Conservation (phyloP, 2,329 filamentous ascomycete species). For the Venturia oleaginea region DNA sequence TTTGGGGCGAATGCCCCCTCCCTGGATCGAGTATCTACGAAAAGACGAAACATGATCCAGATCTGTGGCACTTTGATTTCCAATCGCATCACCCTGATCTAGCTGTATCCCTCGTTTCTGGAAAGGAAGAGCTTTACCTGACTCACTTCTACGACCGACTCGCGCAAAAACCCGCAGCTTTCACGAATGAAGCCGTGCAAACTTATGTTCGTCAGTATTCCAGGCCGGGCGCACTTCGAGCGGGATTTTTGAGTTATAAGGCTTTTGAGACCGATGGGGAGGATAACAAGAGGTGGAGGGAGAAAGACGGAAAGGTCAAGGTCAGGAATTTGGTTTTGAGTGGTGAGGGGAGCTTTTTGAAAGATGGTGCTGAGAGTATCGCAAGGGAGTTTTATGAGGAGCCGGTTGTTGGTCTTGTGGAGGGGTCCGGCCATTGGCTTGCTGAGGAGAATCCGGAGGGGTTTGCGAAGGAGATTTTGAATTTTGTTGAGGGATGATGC, state of each 20-base stretch:
- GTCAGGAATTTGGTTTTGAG: slow-evolving; percentile 23
- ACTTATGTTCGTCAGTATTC: slow-evolving; percentile 15
- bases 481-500: slow-evolving; percentile 15
- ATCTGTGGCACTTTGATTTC: slow-evolving; percentile 36
- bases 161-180: not conserved
- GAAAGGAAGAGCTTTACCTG: slow-evolving; percentile 25
- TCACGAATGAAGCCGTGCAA: not conserved
- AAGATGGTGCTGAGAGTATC: slow-evolving; percentile 16
- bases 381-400: slow-evolving; percentile 15
- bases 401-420: slow-evolving; percentile 18
- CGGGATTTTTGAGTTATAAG: slow-evolving; percentile 25
- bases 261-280: slow-evolving; percentile 27
- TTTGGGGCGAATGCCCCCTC: slow-evolving; percentile 36
- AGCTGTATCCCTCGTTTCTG: slow-evolving; percentile 30
- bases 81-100: slow-evolving; percentile 30
- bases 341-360: slow-evolving; percentile 20
- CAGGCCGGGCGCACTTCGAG: slow-evolving; percentile 26
- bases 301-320: slow-evolving; percentile 20
- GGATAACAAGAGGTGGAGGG: slow-evolving; percentile 20
- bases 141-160: slow-evolving; percentile 1
- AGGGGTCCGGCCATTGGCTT: slow-evolving; percentile 21
- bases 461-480: slow-evolving; percentile 19
- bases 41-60: slow-evolving; percentile 22
- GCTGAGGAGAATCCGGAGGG: slow-evolving; percentile 21
- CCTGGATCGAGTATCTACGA: slow-evolving; percentile 29